Conservation (phyloP, 192 early-diverging fungal genomes). For the Coemansia umbellata region DNA sequence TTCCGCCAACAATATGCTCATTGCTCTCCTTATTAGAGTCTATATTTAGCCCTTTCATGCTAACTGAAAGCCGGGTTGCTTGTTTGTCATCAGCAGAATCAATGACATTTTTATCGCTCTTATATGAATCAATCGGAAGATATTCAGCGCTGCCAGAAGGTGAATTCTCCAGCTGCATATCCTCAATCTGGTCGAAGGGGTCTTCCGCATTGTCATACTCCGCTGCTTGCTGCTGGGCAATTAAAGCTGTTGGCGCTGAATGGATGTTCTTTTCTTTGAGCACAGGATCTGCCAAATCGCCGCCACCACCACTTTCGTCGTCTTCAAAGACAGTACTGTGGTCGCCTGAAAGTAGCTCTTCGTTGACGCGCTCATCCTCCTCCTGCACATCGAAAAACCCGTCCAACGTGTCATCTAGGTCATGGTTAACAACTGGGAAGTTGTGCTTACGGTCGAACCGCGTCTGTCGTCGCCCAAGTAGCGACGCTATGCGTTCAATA, state of each 20-base stretch:
- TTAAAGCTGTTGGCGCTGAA: constrained; percentile 21
- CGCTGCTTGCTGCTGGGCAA: constrained; percentile 18
- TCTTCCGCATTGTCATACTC: constrained; percentile 22
- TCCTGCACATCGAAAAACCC: constrained; percentile 44
- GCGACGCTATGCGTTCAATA: constrained; percentile 40
- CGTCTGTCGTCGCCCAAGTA: constrained; percentile 43
- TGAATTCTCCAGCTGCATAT: constrained; percentile 30
- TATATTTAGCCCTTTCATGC: neutral
- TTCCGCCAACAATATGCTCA: neutral
- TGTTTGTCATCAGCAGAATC: neutral
- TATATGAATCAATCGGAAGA: constrained; percentile 33
- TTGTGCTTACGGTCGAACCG: constrained; percentile 30
- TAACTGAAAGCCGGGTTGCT: neutral
- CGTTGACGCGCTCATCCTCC: constrained; percentile 33
- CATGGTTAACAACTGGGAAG: constrained; percentile 37
- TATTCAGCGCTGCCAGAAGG: constrained; percentile 44
- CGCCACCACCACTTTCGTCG: neutral
- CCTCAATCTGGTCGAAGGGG: constrained; percentile 43
- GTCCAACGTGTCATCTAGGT: constrained; percentile 33
- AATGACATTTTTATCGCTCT: constrained; percentile 1
- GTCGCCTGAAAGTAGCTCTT: constrained; percentile 24
- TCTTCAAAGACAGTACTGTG: neutral
- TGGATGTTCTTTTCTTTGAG: constrained; percentile 36
- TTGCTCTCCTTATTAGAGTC: neutral
- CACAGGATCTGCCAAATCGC: constrained; percentile 12